Base-by-base conservation (phyloP, 2,329 filamentous ascomycete species). In the Diplocarpon mali region DNA sequence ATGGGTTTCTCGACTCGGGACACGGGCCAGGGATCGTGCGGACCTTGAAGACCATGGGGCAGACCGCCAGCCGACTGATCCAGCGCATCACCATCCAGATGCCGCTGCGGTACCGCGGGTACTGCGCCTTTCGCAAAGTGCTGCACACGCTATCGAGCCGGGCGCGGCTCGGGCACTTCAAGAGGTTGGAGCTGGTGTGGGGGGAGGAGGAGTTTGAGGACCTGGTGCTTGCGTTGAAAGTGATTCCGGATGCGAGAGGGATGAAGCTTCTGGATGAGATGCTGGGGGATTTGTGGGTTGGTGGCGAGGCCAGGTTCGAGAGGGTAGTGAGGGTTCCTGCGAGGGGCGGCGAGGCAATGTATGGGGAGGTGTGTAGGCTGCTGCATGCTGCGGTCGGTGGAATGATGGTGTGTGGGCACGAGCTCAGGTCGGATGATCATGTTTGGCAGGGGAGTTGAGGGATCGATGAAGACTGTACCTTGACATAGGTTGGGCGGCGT, bases 41-140 rank as follows among this genome's bases (percentile, higher is more conserved):
- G n/a, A 45, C 42, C 1, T 30, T 53, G 30, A 53, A 53, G 28
- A 5, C 14, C 2, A 53, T 52, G 49, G 51, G 51, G 5, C 51
- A 53, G 30, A 34, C 17, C 2, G 35, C 49, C 0, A 40, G 34
- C 30, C 40, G 51, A 6, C 28, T 48, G 9, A 43, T 53, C 2
- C 34, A 40, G 7, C 27, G n/a, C 3, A 29, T 47, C 2, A 34
- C 35, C 3, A 47, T 53, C 6, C 28, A 12, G 1, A 50, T 53
- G 38, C 3, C 32, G 3, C 1, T 8, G 34, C 9, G 12, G 31
- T 3, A 5, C 31, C 7, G 11, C 11, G 4, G 34, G 28, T 48
- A 48, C 28, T 16, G 10, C 1, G 29, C 15, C 4, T 31, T 49
- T 9, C 35, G 40, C 12, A 47, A 48, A n/a, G 40, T 45, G 3